Conservation (phyloP, 305 asterid genomes). For the Rubia peregrina region DNA sequence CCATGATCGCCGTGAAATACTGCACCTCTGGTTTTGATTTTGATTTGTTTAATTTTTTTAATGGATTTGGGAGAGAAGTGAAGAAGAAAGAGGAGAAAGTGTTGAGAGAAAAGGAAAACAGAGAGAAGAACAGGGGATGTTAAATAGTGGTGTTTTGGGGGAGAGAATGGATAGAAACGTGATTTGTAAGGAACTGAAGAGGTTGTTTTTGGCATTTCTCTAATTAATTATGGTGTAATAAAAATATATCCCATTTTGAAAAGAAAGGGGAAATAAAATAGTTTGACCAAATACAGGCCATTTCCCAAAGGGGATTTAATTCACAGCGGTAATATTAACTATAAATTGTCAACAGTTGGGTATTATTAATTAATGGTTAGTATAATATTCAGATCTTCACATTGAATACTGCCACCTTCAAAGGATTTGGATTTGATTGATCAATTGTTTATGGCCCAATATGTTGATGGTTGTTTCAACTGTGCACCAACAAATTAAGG, state of each 20-base stretch:
- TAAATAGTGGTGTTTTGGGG: slow-evolving; percentile 36
- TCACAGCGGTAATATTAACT: slow-evolving; percentile 1
- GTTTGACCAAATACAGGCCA: slow-evolving; percentile 56
- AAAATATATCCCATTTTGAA: slow-evolving; percentile 27
- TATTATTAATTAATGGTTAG: background rate
- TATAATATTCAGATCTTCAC: slow-evolving; percentile 1
- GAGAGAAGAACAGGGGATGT: slow-evolving; percentile 29
- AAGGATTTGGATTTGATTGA: background rate
- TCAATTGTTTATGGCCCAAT: slow-evolving; percentile 1
- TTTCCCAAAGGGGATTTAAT: slow-evolving; percentile 16
- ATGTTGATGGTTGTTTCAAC: slow-evolving; percentile 3
- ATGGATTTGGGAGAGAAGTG: background rate
- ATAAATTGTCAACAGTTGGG: slow-evolving; percentile 17
- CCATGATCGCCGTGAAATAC: slow-evolving; percentile 23
- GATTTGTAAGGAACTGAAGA: slow-evolving; percentile 53
- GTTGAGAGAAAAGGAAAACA: slow-evolving; percentile 12
- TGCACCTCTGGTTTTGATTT: background rate
- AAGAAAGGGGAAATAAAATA: background rate
- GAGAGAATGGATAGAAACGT: slow-evolving; percentile 48
- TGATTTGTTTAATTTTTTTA: background rate
- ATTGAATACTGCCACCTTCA: slow-evolving; percentile 7
- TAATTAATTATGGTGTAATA: slow-evolving; percentile 27
- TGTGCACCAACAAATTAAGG: background rate
- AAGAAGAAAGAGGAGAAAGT: slow-evolving; percentile 22
- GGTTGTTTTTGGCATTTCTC: slow-evolving; percentile 13